Conservation (phyloP, 1,284 basidiomycete genomes). For the Irpex sp. region DNA sequence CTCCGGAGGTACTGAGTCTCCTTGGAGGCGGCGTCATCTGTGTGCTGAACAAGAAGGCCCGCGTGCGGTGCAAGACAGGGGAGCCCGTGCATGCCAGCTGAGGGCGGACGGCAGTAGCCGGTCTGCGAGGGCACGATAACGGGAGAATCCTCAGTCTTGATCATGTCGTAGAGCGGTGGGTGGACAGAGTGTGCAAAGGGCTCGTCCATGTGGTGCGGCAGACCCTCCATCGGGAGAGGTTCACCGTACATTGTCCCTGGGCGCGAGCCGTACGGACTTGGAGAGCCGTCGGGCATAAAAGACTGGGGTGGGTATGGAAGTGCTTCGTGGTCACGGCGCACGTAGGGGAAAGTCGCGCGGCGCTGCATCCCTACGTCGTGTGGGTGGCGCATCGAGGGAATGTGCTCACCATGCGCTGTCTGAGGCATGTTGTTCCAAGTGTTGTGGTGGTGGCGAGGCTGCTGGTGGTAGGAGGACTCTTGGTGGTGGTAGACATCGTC, state of each 20-base stretch:
- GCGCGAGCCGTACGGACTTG: slow-evolving; percentile 31
- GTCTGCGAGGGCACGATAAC: slow-evolving; percentile 61
- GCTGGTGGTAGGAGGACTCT: slow-evolving; percentile 17
- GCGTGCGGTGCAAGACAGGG: slow-evolving; percentile 51
- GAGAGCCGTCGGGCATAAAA: slow-evolving; percentile 30
- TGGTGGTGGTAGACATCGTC: slow-evolving; percentile 32
- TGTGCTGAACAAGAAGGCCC: slow-evolving; percentile 73
- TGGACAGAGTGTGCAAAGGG: slow-evolving; percentile 35
- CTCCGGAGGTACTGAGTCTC: slow-evolving; percentile 83
- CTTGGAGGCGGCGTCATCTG: slow-evolving; percentile 82
- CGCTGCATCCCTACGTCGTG: slow-evolving; percentile 50
- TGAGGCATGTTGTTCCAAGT: slow-evolving; percentile 29
- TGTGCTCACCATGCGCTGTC: slow-evolving; percentile 30
- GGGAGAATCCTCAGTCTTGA: slow-evolving; percentile 63
- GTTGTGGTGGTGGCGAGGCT: slow-evolving; percentile 14
- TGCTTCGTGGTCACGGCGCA: slow-evolving; percentile 58
- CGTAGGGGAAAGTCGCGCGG: slow-evolving; percentile 69
- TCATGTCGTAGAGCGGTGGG: slow-evolving; percentile 42
- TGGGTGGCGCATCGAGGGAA: slow-evolving; percentile 30
- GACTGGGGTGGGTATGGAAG: slow-evolving; percentile 33
- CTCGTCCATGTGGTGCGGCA: slow-evolving; percentile 34
- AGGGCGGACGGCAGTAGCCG: slow-evolving; percentile 36
- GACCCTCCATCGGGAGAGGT: slow-evolving; percentile 36
- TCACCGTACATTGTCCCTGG: slow-evolving; percentile 38
- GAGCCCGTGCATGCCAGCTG: slow-evolving; percentile 33